Evolutionary conservation across 1,139 yeast species (phyloP).

Genomic region (Geotrichum klebahnii): DNA sequence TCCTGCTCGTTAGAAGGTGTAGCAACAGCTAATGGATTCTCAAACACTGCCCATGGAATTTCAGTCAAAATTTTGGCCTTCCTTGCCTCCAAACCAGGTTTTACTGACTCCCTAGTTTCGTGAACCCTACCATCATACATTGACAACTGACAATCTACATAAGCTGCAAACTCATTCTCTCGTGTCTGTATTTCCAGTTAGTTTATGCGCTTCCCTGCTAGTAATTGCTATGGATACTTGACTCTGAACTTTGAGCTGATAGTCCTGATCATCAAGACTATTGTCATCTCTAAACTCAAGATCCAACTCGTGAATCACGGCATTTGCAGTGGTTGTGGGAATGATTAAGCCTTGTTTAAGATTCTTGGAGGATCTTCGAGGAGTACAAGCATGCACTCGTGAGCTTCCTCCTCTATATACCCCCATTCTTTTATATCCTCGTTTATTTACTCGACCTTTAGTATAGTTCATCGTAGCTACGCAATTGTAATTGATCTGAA

Average conservation of each 20-base stretch:
- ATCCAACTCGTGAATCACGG: constrained; percentile 14
- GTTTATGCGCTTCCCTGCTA: background rate
- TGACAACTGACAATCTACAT: constrained; percentile 9
- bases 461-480: background rate
- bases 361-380: too few relatives aligned
- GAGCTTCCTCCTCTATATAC: background rate
- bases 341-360: constrained; percentile 1
- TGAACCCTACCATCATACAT: background rate
- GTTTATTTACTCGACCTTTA: background rate
- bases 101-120: background rate
- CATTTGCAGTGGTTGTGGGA: constrained; percentile 4
- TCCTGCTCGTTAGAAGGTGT: too few relatives aligned
- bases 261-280: background rate
- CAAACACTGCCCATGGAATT: constrained; percentile 6
- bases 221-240: background rate
- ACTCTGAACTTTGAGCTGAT: background rate
- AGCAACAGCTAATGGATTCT: too few relatives aligned
- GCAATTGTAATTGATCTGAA: too few relatives aligned
- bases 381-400: background rate
- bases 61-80: background rate
- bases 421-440: background rate
- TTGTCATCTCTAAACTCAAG: background rate
- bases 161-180: constrained; percentile 14
- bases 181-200: background rate
- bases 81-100: background rate